phyloP scores from a whole-genome alignment of 257 asterid species.

The Forsythia suspensa region DNA sequence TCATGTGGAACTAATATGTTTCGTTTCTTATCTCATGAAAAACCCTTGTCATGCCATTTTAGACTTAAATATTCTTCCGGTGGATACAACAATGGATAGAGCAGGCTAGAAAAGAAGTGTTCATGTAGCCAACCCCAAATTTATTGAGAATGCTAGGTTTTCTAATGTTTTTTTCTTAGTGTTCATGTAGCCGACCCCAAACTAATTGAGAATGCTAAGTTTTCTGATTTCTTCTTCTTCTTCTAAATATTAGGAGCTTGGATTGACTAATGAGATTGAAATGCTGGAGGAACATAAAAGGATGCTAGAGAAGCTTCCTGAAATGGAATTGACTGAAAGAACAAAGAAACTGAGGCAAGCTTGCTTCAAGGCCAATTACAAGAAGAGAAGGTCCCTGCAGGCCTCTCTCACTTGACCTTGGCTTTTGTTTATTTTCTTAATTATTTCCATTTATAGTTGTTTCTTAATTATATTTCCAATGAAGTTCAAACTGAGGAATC shows the following conservation, averaged over 20 bases:
- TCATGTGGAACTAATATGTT: no score
- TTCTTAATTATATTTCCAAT: neutral
- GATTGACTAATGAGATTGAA: slow-evolving; percentile 58
- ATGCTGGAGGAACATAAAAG: slow-evolving; percentile 77
- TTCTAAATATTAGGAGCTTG: slow-evolving; percentile 53
- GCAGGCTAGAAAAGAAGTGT: no score
- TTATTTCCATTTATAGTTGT: neutral
- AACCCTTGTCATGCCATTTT: no score
- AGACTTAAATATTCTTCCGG: no score
- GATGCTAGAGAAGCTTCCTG: slow-evolving; percentile 61
- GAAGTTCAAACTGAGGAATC: neutral
- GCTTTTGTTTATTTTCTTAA: neutral
- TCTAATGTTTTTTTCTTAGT: no score
- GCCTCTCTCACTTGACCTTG: neutral
- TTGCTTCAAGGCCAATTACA: slow-evolving; percentile 92
- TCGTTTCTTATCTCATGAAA: no score
- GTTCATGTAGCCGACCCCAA: no score
- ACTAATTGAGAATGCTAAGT: no score
- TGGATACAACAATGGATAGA: no score
- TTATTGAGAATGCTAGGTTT: no score
- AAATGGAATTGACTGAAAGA: slow-evolving; percentile 75
- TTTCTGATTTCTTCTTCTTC: no score
- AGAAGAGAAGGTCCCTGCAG: slow-evolving; percentile 67
- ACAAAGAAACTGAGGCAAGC: slow-evolving; percentile 85
- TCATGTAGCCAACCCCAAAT: no score